Percentiles rank a stretch among this genome's conserved stretches.
Evolutionary conservation across 495 filamentous ascomycete genomes (phyloP).

Genomic region (Parachaetomium inaequale): DNA sequence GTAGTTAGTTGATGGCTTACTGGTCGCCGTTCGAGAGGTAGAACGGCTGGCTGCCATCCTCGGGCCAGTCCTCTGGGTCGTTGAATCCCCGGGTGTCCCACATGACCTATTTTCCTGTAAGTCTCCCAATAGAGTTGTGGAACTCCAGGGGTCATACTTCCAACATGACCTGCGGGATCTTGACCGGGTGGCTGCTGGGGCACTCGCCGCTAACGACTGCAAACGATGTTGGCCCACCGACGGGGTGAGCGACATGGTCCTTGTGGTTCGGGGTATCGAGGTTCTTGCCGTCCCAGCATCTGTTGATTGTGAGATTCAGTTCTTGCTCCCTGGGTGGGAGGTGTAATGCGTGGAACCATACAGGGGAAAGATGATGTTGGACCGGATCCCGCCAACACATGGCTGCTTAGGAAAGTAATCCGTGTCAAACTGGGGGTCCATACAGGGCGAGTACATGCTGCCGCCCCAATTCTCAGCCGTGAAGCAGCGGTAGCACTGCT

Average conservation of each 20-base stretch:
- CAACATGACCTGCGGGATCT: neutral
- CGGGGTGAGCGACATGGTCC: neutral
- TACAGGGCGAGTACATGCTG: slow-evolving; percentile 32
- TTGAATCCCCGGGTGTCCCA: slow-evolving; percentile 41
- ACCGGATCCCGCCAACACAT: slow-evolving; percentile 36
- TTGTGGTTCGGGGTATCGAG: slow-evolving; percentile 36
- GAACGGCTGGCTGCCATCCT: slow-evolving; percentile 41
- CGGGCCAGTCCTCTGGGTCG: slow-evolving; percentile 40
- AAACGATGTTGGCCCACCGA: neutral
- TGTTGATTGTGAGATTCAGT: neutral
- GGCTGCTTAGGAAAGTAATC: slow-evolving; percentile 28
- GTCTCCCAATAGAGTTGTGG: too few relatives aligned
- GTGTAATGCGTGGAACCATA: slow-evolving; percentile 13
- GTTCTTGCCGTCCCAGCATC: slow-evolving; percentile 36
- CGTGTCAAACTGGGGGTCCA: slow-evolving; percentile 29
- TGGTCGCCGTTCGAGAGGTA: slow-evolving; percentile 35
- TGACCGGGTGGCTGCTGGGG: neutral
- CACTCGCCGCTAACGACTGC: neutral
- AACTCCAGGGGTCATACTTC: neutral
- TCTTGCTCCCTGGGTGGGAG: neutral
- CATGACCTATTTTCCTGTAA: slow-evolving; percentile 3
- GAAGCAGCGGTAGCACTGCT: slow-evolving; percentile 40
- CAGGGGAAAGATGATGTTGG: slow-evolving; percentile 42
- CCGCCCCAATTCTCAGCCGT: slow-evolving; percentile 29
- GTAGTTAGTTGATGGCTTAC: neutral